A percentile compares a stretch with the other conserved stretches of the same genome.
phyloP scores from a whole-genome alignment of 768 basidiomycete species.

The Rhizopogon vinicolor region DNA sequence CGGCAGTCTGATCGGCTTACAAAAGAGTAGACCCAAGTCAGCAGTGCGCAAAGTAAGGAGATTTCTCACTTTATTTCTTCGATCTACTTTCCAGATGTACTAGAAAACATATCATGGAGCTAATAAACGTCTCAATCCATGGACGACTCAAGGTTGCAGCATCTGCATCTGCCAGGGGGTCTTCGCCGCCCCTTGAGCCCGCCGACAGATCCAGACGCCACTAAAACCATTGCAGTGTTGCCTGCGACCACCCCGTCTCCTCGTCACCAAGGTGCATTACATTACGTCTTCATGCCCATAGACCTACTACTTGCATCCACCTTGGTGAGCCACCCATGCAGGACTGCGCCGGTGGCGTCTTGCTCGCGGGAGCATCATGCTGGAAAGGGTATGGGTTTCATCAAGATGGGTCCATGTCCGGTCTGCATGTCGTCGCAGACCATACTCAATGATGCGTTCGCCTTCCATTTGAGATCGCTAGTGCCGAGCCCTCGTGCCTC shows the following conservation, averaged over 20 bases:
- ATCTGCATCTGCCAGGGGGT: constrained; percentile 43
- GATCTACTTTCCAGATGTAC: too few species aligned
- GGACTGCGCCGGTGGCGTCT: constrained; percentile 49
- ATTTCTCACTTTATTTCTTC: too few species aligned
- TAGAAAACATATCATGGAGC: too few species aligned
- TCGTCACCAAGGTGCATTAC: constrained; percentile 42
- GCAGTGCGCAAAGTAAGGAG: too few species aligned
- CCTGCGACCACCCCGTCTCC: constrained; percentile 64
- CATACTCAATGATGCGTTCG: constrained; percentile 20
- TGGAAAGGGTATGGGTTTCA: constrained; percentile 76
- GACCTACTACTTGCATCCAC: constrained; percentile 10
- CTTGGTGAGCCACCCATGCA: constrained; percentile 60
- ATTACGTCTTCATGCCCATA: background rate
- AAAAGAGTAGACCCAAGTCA: too few species aligned
- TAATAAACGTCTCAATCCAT: too few species aligned
- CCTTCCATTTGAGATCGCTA: constrained; percentile 40
- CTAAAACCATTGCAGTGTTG: constrained; percentile 42
- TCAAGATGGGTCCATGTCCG: constrained; percentile 67
- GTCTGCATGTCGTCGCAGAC: constrained; percentile 30
- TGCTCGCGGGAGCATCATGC: constrained; percentile 57
- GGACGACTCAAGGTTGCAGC: too few species aligned
- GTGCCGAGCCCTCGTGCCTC: constrained; percentile 22
- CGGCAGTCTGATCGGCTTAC: too few species aligned
- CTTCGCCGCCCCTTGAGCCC: constrained; percentile 68
- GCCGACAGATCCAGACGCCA: constrained; percentile 43